Conservation (phyloP, 495 filamentous ascomycete genomes). For the Bacidia gigantensis region DNA sequence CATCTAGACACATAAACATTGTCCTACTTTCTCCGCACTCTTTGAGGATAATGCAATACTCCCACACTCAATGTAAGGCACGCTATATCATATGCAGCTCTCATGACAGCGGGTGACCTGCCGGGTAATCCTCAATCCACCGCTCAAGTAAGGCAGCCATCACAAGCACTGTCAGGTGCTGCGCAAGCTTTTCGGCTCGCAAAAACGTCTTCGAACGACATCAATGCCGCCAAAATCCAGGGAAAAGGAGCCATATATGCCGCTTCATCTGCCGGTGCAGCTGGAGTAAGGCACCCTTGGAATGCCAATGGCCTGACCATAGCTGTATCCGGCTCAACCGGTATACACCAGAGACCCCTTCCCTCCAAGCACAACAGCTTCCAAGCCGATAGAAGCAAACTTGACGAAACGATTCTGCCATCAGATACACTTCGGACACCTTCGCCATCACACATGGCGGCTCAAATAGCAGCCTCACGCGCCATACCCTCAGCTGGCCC, state of each 20-base stretch:
- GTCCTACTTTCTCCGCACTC: too few relatives aligned
- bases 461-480: slow-evolving; percentile 41
- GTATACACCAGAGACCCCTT: not conserved
- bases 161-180: slow-evolving; percentile 14
- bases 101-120: slow-evolving; percentile 1
- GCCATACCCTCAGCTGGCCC: slow-evolving; percentile 24
- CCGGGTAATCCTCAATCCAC: not conserved
- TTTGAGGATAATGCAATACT: not conserved
- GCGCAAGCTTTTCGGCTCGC: slow-evolving; percentile 10
- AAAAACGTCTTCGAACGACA: not conserved
- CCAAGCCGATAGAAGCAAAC: not conserved
- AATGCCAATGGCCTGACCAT: not conserved
- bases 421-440: slow-evolving; percentile 16
- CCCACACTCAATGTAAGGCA: not conserved
- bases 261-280: slow-evolving; percentile 25
- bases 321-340: not conserved
- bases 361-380: not conserved
- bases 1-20: too few relatives aligned
- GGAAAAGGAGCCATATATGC: slow-evolving; percentile 40
- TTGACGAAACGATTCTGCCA: slow-evolving; percentile 7
- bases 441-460: slow-evolving; percentile 41
- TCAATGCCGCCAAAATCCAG: not conserved
- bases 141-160: slow-evolving; percentile 8
- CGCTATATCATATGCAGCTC: not conserved
- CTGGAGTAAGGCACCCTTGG: slow-evolving; percentile 17